Conservation (phyloP, 2,329 filamentous ascomycete genomes). For the Daldinia eschscholtzii region DNA sequence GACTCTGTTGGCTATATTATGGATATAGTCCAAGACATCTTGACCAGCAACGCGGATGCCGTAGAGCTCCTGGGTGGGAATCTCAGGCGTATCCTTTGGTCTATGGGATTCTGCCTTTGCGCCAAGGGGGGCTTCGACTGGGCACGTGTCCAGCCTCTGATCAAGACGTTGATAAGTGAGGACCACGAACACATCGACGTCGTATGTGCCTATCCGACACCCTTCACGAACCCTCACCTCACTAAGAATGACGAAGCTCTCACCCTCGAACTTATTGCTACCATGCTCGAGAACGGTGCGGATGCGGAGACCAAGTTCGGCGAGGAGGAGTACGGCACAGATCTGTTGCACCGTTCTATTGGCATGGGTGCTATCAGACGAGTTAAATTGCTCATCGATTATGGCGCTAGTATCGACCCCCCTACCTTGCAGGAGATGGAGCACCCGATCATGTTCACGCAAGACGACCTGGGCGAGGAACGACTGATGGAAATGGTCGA, state of each 20-base stretch:
- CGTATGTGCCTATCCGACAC: neutral
- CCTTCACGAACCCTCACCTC: neutral
- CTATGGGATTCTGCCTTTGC: neutral
- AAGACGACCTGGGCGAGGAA: neutral
- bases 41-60: neutral
- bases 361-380: neutral
- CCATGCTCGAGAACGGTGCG: neutral
- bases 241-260: conserved; percentile 9
- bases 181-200: neutral
- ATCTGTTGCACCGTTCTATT: conserved; percentile 2
- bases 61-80: neutral
- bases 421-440: neutral
- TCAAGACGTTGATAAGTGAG: neutral
- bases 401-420: conserved; percentile 6
- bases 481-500: neutral
- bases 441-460: neutral
- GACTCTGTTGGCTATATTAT: neutral
- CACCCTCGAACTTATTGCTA: conserved; percentile 14
- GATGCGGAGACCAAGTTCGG: neutral
- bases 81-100: neutral
- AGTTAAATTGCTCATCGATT: neutral
- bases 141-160: neutral
- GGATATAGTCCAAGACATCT: neutral
- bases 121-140: neutral
- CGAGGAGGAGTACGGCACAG: neutral